phyloP scores from a whole-genome alignment of 2,329 filamentous ascomycete genomes.

The Sporothrix variecibatus region DNA sequence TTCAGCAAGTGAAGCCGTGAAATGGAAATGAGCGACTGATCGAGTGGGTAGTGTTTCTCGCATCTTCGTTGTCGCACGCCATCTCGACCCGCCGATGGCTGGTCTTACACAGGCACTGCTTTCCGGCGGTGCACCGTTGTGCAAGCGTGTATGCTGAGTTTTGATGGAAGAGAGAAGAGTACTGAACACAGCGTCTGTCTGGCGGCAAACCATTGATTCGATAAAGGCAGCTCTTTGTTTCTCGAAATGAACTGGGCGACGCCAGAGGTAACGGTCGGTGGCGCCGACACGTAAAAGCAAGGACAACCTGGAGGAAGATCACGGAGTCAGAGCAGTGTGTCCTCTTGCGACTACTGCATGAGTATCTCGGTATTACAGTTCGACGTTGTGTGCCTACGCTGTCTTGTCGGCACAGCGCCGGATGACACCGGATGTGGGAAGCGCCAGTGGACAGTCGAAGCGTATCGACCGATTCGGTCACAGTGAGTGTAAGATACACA shows the following conservation, averaged over 20 bases:
- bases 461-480: not conserved
- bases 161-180: not conserved
- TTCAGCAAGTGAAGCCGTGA: not conserved
- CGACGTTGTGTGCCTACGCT: not conserved
- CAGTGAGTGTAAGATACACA: not conserved
- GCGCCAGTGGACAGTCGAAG: not conserved
- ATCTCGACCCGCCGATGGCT: slow-evolving; percentile 3
- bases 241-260: not conserved
- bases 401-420: not conserved
- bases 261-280: slow-evolving; percentile 15
- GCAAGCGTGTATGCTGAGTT: not conserved
- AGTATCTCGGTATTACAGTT: no score
- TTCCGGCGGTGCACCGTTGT: not conserved
- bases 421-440: slow-evolving; percentile 8
- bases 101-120: not conserved
- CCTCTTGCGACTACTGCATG: not conserved
- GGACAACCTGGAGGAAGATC: not conserved
- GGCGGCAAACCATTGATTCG: not conserved
- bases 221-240: not conserved
- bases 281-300: not conserved
- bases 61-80: not conserved
- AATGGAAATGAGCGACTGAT: not conserved
- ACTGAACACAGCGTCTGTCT: not conserved
- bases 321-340: not conserved
- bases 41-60: not conserved